phyloP scores from a whole-genome alignment of 305 asterid species.

The Solanum hybrid region DNA sequence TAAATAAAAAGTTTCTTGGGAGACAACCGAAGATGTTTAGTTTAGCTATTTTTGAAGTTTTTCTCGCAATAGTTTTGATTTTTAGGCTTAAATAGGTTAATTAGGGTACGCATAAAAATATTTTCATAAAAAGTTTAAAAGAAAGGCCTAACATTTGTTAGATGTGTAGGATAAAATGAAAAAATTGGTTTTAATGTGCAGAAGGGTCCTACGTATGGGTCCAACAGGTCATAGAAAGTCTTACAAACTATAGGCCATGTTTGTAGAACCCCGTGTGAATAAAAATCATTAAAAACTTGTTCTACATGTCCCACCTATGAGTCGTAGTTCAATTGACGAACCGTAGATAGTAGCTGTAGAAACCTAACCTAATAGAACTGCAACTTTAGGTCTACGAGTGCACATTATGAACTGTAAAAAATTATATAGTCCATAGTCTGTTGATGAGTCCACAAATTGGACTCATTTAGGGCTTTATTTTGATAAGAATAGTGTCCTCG shows the following conservation, averaged over 20 bases:
- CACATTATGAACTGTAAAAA: not conserved
- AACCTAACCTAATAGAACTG: not conserved
- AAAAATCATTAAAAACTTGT: not conserved
- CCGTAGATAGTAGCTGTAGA: not conserved
- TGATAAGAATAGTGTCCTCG: too few species aligned
- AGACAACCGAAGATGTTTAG: not conserved
- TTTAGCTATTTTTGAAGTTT: not conserved
- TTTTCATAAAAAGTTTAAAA: not conserved
- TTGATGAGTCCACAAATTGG: too few species aligned
- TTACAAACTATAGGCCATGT: not conserved
- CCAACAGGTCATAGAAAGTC: not conserved
- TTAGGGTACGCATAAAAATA: not conserved
- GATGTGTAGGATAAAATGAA: too few species aligned
- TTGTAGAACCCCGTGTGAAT: not conserved
- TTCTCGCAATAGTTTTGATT: too few species aligned
- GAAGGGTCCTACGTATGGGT: not conserved
- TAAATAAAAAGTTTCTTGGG: not conserved
- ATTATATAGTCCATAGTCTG: not conserved
- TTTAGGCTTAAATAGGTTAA: not conserved
- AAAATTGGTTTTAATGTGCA: not conserved
- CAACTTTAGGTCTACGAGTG: not conserved
- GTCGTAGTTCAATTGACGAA: not conserved
- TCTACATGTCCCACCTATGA: not conserved
- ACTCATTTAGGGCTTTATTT: too few species aligned
- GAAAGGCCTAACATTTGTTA: not conserved